Conservation (phyloP, 1,139 yeast genomes). For the Pichia sp. region DNA sequence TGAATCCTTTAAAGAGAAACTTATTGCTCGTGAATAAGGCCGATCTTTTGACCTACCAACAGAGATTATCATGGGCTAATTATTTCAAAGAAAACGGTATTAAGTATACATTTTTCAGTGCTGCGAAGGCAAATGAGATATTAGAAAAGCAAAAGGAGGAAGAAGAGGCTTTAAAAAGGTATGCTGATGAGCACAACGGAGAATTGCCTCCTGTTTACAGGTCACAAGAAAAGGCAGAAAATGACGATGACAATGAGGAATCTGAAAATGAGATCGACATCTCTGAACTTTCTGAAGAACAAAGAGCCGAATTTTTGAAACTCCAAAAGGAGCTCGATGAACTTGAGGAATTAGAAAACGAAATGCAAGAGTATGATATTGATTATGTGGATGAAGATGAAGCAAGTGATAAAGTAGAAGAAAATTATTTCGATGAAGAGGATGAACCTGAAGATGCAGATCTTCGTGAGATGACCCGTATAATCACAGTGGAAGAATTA, state of each 20-base stretch:
- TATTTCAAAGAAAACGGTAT: slow-evolving; percentile 68
- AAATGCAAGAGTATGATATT: slow-evolving; percentile 21
- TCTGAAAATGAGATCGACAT: slow-evolving; percentile 21
- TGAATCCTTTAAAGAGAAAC: slow-evolving; percentile 66
- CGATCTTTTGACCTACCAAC: slow-evolving; percentile 73
- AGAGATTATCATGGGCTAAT: slow-evolving; percentile 82
- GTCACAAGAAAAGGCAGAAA: slow-evolving; percentile 49
- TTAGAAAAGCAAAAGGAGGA: slow-evolving; percentile 57
- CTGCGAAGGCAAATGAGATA: slow-evolving; percentile 72
- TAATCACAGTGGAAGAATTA: slow-evolving; percentile 77
- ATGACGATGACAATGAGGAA: slow-evolving; percentile 49
- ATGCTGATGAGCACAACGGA: slow-evolving; percentile 35
- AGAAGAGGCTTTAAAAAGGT: slow-evolving; percentile 26
- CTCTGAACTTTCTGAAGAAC: slow-evolving; percentile 35
- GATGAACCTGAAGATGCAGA: slow-evolving; percentile 33
- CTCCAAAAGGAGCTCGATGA: slow-evolving; percentile 31
- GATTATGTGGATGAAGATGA: slow-evolving; percentile 17
- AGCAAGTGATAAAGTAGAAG: slow-evolving; percentile 25
- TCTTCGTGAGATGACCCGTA: slow-evolving; percentile 52
- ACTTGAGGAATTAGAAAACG: slow-evolving; percentile 29
- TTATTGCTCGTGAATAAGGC: slow-evolving; percentile 89
- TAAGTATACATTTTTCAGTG: slow-evolving; percentile 88
- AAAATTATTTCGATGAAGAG: slow-evolving; percentile 22
- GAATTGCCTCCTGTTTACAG: slow-evolving; percentile 43
- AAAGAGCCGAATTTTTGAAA: slow-evolving; percentile 27